Base-by-base conservation (phyloP, 1,139 yeast genomes). In the Pichia sp. region DNA sequence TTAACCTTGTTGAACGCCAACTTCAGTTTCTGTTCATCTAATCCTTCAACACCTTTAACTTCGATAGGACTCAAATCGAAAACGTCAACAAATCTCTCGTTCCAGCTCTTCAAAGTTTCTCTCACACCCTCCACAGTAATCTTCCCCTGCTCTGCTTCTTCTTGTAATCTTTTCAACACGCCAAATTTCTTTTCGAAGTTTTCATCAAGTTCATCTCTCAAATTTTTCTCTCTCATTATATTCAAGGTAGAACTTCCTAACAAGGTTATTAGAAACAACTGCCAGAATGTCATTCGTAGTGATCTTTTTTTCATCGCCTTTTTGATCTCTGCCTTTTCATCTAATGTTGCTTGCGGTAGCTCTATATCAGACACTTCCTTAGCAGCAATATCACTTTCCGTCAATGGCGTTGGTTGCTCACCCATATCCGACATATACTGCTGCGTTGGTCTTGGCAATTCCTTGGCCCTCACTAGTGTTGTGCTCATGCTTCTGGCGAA, bases 211-310 rank as follows among this genome's bases (percentile, higher is more conserved):
- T 67, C 70, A 41, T 67, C 72, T 8, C 54, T 49, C 8, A 59
- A 49, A 44, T 66, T 68, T 49, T 61, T 65, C 47, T 65, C 69
- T 44, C 70, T 58, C 70, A 67, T 66, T n/a, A 68, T 62, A 50
- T 68, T 68, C 48, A 68, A 55, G 5, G 67, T 69, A 3, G 68
- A 63, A 13, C 70, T 67, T 5, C 71, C 69, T 5, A 66, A 51
- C n/a, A 67, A 49, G 6, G 67, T 64, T 19, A 68, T 56, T 15
- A 68, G 52, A 34, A 67, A 61, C 59, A 67, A 57, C 52, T 67
- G 70, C 64, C 67, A 65, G 31, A 66, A 54, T 10, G 69, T 65
- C 67, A 67, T 67, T 50, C 63, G 61, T 26, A 66, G 56, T 10
- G 70, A 67, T 51, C 70, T 60, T 48, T 60, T 58, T n/a, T 56